Conservation (phyloP, 768 basidiomycete genomes). For the Galerina sulciceps region DNA sequence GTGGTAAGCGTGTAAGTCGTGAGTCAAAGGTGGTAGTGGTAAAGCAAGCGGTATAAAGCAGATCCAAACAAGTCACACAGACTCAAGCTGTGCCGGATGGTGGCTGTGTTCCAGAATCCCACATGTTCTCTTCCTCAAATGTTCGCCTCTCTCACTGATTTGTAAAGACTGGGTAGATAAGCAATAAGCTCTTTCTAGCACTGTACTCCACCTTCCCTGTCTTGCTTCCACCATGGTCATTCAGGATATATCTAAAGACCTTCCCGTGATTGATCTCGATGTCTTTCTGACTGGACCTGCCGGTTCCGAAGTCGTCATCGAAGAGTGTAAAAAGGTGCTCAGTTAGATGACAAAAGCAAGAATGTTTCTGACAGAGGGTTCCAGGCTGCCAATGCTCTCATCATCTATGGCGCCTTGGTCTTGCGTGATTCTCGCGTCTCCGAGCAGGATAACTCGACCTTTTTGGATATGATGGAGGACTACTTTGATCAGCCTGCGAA, state of each 20-base stretch:
- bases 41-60: conserved; percentile 25
- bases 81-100: conserved; percentile 21
- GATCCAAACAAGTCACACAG: conserved; percentile 29
- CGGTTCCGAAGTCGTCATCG: conserved; percentile 48
- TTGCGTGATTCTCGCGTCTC: conserved; percentile 85
- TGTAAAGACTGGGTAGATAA: not conserved
- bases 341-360: not conserved
- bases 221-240: conserved; percentile 33
- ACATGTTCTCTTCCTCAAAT: conserved; percentile 7
- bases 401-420: conserved; percentile 84
- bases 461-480: conserved; percentile 91
- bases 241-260: conserved; percentile 46
- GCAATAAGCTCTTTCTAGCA: not conserved
- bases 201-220: not conserved
- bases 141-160: not conserved
- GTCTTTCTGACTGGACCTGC: conserved; percentile 56
- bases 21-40: conserved; percentile 38
- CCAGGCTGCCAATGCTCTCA: conserved; percentile 82
- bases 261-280: conserved; percentile 83
- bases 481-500: conserved; percentile 81
- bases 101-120: conserved; percentile 27
- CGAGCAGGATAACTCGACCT: conserved; percentile 78
- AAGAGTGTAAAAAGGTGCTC: conserved; percentile 70
- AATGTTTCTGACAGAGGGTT: not conserved
- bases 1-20: conserved; percentile 30